Conservation (phyloP, 164 flowering plant species). For the Annona cherimola region DNA sequence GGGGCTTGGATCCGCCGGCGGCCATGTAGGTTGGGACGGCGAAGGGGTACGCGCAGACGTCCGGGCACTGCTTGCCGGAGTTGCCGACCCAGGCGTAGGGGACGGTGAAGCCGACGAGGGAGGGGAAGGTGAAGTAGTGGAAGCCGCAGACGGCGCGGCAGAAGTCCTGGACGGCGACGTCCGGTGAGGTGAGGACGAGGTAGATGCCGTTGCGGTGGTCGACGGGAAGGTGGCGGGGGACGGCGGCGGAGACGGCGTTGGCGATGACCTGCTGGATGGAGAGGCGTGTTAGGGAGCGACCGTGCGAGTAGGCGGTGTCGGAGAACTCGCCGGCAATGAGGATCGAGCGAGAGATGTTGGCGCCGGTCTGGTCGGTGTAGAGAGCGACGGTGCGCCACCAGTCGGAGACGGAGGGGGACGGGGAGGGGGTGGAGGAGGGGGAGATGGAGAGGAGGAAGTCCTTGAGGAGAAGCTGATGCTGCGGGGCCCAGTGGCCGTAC, state of each 20-base stretch:
- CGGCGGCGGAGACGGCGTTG: conserved; percentile 42
- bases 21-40: conserved; percentile 71
- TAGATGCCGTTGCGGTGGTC: conserved; percentile 82
- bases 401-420: conserved; percentile 61
- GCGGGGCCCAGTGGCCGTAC: conserved; percentile 72
- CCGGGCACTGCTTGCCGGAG: conserved; percentile 84
- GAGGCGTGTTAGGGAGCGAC: conserved; percentile 60
- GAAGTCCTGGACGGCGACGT: conserved; percentile 77
- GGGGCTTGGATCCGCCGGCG: conserved; percentile 47
- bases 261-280: conserved; percentile 71
- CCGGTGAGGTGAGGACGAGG: conserved; percentile 65
- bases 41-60: conserved; percentile 44
- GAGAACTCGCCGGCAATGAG: conserved; percentile 58
- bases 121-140: conserved; percentile 94
- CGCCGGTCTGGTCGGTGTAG: conserved; percentile 92
- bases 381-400: conserved; percentile 87
- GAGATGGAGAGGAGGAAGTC: conserved; percentile 86
- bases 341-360: conserved; percentile 59
- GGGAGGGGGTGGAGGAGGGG: conserved; percentile 21
- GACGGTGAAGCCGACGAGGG: conserved; percentile 77
- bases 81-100: conserved; percentile 98
- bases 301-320: conserved; percentile 65
- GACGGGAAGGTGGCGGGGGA: conserved; percentile 41
- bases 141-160: conserved; percentile 94
- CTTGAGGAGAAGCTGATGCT: conserved; percentile 58